A percentile compares a stretch with the other conserved stretches of the same genome.
These are phyloP conservation scores for Talaromyces piceae DNA, from an alignment of 2,329 filamentous ascomycete genomes.

Conservation along the genomic window DNA sequence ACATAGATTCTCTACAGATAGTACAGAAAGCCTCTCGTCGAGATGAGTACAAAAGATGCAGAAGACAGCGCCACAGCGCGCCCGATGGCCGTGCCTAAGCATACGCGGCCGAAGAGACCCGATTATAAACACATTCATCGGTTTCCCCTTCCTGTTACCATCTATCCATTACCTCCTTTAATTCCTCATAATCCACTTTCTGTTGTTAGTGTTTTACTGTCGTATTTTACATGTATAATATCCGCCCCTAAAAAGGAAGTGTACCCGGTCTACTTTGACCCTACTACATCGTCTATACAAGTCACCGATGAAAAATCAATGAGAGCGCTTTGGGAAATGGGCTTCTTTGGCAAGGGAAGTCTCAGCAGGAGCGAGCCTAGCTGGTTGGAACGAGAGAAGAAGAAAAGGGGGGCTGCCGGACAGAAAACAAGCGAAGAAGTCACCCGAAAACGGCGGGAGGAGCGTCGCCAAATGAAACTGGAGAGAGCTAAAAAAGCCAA, in stretches of 20 bases:
- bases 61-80: conserved; percentile 13
- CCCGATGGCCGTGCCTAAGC: background rate
- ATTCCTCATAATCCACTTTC: conserved; percentile 91
- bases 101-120: conserved; percentile 26
- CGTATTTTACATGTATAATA: conserved; percentile 67
- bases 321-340: conserved; percentile 85
- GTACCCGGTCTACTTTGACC: conserved; percentile 73
- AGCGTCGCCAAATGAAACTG: conserved; percentile 78
- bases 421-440: conserved; percentile 71
- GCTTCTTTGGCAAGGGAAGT: conserved; percentile 92
- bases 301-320: conserved; percentile 70
- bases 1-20: background rate
- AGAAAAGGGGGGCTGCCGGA: conserved; percentile 57
- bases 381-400: conserved; percentile 79
- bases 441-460: conserved; percentile 68
- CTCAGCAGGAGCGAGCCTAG: conserved; percentile 90
- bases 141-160: conserved; percentile 69
- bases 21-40: conserved; percentile 19
- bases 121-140: conserved; percentile 73
- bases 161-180: conserved; percentile 77
- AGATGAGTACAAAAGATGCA: conserved; percentile 22
- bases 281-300: conserved; percentile 73
- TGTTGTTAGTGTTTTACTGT: conserved; percentile 68
- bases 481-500: conserved; percentile 84
- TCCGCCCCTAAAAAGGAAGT: conserved; percentile 53